Evolutionary conservation across 768 basidiomycete species (phyloP).

Genomic region (Suillus alpinus): DNA sequence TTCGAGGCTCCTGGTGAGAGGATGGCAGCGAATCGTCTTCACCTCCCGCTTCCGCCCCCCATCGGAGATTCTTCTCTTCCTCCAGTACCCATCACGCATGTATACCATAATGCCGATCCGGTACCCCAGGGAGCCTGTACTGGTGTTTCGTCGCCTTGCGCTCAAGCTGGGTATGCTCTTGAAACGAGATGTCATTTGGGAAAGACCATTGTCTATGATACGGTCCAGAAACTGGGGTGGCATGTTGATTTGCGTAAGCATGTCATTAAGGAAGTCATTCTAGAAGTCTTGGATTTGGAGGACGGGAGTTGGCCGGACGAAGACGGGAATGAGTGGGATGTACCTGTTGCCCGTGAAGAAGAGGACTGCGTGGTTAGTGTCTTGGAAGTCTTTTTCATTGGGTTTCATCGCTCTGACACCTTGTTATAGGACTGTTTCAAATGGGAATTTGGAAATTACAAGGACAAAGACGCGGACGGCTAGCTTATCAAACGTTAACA

Average conservation of each 20-base stretch:
- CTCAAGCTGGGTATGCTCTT: conserved; percentile 63
- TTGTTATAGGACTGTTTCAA: conserved; percentile 67
- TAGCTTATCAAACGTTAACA: neutral
- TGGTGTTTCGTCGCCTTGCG: conserved; percentile 49
- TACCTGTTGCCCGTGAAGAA: conserved; percentile 60
- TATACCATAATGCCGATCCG: conserved; percentile 72
- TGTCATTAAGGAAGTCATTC: conserved; percentile 52
- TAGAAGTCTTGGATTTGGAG: conserved; percentile 49
- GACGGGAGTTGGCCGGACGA: conserved; percentile 34
- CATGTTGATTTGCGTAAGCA: conserved; percentile 54
- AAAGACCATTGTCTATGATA: conserved; percentile 63
- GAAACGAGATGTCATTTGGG: conserved; percentile 65
- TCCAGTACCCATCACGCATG: conserved; percentile 37
- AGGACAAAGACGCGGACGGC: conserved; percentile 15
- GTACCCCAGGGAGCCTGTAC: conserved; percentile 61
- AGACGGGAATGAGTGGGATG: conserved; percentile 40
- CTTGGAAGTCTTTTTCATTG: neutral
- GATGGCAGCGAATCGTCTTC: conserved; percentile 57
- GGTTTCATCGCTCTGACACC: neutral
- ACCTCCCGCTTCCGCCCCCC: conserved; percentile 53
- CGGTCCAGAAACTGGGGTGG: conserved; percentile 63
- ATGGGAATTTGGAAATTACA: conserved; percentile 66
- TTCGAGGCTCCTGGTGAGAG: conserved; percentile 68
- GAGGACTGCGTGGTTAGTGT: conserved; percentile 57
- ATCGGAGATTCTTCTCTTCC: conserved; percentile 11